Conservation (phyloP, 768 basidiomycete genomes). For the Agrocybe chaxingu region DNA sequence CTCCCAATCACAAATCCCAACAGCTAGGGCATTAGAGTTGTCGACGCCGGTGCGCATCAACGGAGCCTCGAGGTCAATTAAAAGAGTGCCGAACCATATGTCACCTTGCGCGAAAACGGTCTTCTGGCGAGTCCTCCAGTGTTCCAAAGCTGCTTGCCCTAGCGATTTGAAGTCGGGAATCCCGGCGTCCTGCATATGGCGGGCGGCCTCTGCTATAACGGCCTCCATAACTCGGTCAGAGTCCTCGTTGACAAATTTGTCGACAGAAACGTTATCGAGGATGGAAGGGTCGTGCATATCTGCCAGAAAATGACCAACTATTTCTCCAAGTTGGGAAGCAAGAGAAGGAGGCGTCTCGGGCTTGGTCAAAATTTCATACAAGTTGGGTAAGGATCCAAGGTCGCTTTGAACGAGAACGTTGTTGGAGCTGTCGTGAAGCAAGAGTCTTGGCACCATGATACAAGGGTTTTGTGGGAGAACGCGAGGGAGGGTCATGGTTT, state of each 20-base stretch:
- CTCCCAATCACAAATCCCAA: slow-evolving; percentile 13
- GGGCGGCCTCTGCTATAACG: slow-evolving; percentile 5
- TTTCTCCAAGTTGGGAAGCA: not conserved
- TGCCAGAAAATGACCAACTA: slow-evolving; percentile 6
- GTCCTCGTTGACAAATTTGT: slow-evolving; percentile 1
- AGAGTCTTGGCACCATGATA: slow-evolving; percentile 6
- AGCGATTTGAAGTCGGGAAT: slow-evolving; percentile 3
- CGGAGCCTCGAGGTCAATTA: slow-evolving; percentile 1
- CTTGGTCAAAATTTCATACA: slow-evolving; percentile 2
- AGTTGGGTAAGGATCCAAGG: slow-evolving; percentile 2
- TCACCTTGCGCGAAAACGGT: slow-evolving; percentile 7
- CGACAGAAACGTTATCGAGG: not conserved
- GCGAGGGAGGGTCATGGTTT: not conserved
- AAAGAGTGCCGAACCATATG: slow-evolving; percentile 11
- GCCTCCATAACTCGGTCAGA: slow-evolving; percentile 5
- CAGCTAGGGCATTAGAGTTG: not conserved
- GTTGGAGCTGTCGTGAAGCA: slow-evolving; percentile 3
- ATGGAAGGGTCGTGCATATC: slow-evolving; percentile 5
- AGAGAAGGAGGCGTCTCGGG: not conserved
- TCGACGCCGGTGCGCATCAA: not conserved
- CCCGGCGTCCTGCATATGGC: slow-evolving; percentile 1
- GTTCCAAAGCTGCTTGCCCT: slow-evolving; percentile 1
- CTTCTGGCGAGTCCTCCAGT: slow-evolving; percentile 6
- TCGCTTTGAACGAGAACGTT: slow-evolving; percentile 10
- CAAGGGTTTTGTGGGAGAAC: slow-evolving; percentile 1